Percentiles rank a stretch among this genome's conserved stretches.
Conservation (phyloP, 139 green algal species). For the Spirogloea muscicola region DNA sequence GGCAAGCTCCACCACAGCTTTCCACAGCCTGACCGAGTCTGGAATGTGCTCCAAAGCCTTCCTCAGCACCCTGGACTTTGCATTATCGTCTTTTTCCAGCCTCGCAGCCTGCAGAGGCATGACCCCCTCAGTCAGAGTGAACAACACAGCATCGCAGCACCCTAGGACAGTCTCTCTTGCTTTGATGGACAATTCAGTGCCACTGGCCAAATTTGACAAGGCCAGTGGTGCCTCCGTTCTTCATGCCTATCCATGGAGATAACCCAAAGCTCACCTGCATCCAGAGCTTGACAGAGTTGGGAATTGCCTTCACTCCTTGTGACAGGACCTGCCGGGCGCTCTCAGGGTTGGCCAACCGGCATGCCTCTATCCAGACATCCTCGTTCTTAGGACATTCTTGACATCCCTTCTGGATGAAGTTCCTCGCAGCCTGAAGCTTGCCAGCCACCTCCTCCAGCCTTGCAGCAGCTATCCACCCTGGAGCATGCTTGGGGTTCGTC, state of each 20-base stretch:
- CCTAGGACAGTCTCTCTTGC: no score
- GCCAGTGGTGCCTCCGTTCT: no score
- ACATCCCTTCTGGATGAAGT: conserved; percentile 77
- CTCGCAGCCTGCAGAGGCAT: no score
- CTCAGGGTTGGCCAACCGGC: conserved; percentile 72
- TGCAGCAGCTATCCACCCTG: conserved; percentile 93
- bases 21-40: conserved; percentile 88
- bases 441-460: conserved; percentile 75
- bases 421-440: conserved; percentile 57
- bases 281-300: conserved; percentile 84
- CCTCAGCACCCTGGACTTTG: conserved; percentile 83
- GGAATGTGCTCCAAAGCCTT: conserved; percentile 86
- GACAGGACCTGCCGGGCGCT: conserved; percentile 82
- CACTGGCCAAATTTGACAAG: no score
- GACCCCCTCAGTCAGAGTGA: no score
- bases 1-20: conserved; percentile 89
- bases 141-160: no score
- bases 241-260: no score
- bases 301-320: conserved; percentile 75
- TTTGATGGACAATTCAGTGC: no score
- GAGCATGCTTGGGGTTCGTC: conserved; percentile 93
- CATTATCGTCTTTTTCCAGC: conserved; percentile 69
- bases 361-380: conserved; percentile 97
- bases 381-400: conserved; percentile 89
- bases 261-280: no score